Evolutionary conservation across 2,329 filamentous ascomycete genomes (phyloP), one percentile per base, ranked within the genome.

Genomic region (Aureobasidium sp.): DNA sequence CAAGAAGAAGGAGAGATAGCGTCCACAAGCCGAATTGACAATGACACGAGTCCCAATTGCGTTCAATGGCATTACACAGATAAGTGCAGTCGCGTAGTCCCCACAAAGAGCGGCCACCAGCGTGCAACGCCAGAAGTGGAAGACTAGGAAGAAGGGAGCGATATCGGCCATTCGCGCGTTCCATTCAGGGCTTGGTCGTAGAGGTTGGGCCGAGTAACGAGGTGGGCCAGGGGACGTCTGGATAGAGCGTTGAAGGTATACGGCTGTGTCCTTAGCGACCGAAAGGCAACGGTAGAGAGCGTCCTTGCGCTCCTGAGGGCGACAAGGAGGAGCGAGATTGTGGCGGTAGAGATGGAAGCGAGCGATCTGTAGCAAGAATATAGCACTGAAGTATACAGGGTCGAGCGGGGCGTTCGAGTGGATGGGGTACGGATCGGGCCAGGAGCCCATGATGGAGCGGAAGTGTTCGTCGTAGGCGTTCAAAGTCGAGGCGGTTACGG

Each of bases 301-400:
- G 7, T 84, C 82, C 3, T 81, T 75, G 47, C 93, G 84, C 45
- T 87, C 83, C 36, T 87, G 81, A 1, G 78, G 73, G 0, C 86
- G 81, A 69, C 88, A 91, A 10, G 79, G 79, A 0, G 91, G 89
- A 0, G 86, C 86, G 10, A 97, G 80, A 69, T 97, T 97, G 69
- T 96, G 91, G 45, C 94, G 85, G 73, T 96, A 90, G 9, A 99
- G 82, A 39, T 94, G 79, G 34, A 97, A 82, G n/a, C 91, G 87
- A 16, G 88, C 87, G 63, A 90, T 89, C 64, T 96, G 87, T 9
- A 97, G 82, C 68, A 90, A 87, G 36, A 89, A 82, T 9, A 95
- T 79, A 0, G 91, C 89, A 30, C 86, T 84, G 14, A 97, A 79
- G 44, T 88, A 85, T 58, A 86, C 82, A 9, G 90, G 86, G 62